Base-by-base conservation (phyloP, 257 asterid species). In the Solanum etuberosum region DNA sequence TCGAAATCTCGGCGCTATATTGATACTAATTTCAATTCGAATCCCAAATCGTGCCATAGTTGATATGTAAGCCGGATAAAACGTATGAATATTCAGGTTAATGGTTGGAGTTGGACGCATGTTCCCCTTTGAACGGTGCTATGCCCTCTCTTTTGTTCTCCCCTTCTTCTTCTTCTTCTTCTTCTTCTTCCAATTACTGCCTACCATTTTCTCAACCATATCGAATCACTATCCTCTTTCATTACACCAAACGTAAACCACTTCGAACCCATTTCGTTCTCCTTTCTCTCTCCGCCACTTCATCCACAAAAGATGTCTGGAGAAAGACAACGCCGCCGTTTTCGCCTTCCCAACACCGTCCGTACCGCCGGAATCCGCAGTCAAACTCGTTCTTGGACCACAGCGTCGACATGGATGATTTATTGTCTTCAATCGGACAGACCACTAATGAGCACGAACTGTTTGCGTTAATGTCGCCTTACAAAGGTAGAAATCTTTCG, bases 391-490 rank as follows among this genome's bases (percentile, higher is more conserved):
- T 88, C 81, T 67, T 94, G 3, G 98, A 97, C 92, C 97, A 91
- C 91, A 86, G 90, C 83, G 92, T 97, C 0, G 95, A 97, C 90
- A 94, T 95, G 96, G 97, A 96, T 40, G 97, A 93, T 6, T 93
- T 96, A 10, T 40, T 94, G 0, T 80, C 87, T 51, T 90, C 95
- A 14, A 94, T 97, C 18, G 78, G 90, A n/a, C 94, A 94, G 86
- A 95, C 99, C 1, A 82, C 91, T 7, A 91, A 97, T 83, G 98
- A 93, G 87, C 94, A 88, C 87, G 91, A 96, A 67, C 97, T 97
- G 73, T 93, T 88, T 89, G 91, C 94, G 15, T 32, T 97, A 65
- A 87, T 97, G 96, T 97, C 99, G 0, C 93, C 88, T 48, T 96
- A 93, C 90, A 93, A 91, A 86, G 87, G 89, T 87, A 93, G 97